phyloP scores from a whole-genome alignment of 176 grass and related monocot genomes.

The Guadua angustifolia region DNA sequence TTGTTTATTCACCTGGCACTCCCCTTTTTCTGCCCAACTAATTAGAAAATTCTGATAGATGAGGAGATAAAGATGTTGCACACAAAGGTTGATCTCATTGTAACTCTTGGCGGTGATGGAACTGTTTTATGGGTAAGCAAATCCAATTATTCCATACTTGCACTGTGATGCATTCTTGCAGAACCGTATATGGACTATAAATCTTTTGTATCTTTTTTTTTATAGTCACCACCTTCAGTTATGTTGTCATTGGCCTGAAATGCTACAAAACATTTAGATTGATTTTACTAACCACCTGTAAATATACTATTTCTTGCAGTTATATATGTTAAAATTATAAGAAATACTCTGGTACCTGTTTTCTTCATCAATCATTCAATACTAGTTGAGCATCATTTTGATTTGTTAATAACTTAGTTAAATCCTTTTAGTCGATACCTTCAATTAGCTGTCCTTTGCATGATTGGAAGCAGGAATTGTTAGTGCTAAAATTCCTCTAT shows the following conservation, averaged over 20 bases:
- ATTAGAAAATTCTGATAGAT: constrained; percentile 60
- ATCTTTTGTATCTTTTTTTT: not conserved
- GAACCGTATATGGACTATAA: not conserved
- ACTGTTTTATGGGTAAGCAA: constrained; percentile 93
- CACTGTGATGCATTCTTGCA: not conserved
- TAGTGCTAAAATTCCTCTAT: not conserved
- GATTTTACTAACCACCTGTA: not conserved
- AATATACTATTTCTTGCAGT: not conserved
- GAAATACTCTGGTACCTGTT: not conserved
- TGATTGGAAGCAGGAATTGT: not conserved
- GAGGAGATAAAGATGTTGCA: constrained; percentile 87
- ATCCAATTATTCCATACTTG: not conserved
- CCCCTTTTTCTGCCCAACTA: constrained; percentile 36
- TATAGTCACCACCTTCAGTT: not conserved
- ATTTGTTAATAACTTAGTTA: not conserved
- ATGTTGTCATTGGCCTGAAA: not conserved
- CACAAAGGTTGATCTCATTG: constrained; percentile 89
- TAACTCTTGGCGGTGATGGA: constrained; percentile 94
- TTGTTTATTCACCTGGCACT: constrained; percentile 15
- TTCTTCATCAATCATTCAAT: not conserved
- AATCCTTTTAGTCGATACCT: not conserved
- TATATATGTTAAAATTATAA: not conserved
- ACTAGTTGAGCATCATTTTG: not conserved
- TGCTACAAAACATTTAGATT: not conserved
- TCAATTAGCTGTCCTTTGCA: not conserved